Evolutionary conservation across 2,329 filamentous ascomycete species (phyloP).

Genomic region (Tolypocladium paradoxum): DNA sequence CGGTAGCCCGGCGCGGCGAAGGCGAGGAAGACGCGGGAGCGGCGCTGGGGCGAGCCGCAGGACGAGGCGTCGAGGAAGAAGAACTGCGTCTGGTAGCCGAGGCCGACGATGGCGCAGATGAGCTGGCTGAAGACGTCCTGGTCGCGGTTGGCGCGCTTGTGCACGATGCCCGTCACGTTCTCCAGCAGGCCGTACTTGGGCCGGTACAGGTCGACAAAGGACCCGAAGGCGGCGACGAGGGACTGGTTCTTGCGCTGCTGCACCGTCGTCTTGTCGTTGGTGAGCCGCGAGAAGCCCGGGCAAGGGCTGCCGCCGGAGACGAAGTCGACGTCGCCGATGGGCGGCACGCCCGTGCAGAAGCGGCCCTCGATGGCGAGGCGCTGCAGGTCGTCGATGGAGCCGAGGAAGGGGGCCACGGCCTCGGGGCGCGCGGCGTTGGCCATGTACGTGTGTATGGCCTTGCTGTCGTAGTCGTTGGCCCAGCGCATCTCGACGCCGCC

Average conservation of each 20-base stretch:
- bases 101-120: conserved; percentile 59
- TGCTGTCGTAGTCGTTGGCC: conserved; percentile 54
- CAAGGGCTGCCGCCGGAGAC: conserved; percentile 68
- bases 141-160: conserved; percentile 28
- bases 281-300: conserved; percentile 61
- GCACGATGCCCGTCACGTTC: conserved; percentile 61
- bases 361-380: conserved; percentile 40
- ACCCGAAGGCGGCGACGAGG: conserved; percentile 64
- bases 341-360: conserved; percentile 36
- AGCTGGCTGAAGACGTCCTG: conserved; percentile 65
- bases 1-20: conserved; percentile 57
- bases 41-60: conserved; percentile 53
- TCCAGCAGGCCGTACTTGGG: conserved; percentile 69
- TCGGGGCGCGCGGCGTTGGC: conserved; percentile 44
- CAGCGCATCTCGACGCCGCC: conserved; percentile 53
- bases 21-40: conserved; percentile 58
- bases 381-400: conserved; percentile 63
- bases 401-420: conserved; percentile 46
- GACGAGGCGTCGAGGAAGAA: conserved; percentile 60
- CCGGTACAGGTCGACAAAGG: conserved; percentile 63
- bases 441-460: conserved; percentile 62
- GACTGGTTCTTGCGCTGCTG: conserved; percentile 60
- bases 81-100: conserved; percentile 67
- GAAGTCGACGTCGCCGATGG: conserved; percentile 54
- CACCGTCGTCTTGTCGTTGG: conserved; percentile 42